Conservation (phyloP, 345 rosid species). For the Rhizophora apiculata region DNA sequence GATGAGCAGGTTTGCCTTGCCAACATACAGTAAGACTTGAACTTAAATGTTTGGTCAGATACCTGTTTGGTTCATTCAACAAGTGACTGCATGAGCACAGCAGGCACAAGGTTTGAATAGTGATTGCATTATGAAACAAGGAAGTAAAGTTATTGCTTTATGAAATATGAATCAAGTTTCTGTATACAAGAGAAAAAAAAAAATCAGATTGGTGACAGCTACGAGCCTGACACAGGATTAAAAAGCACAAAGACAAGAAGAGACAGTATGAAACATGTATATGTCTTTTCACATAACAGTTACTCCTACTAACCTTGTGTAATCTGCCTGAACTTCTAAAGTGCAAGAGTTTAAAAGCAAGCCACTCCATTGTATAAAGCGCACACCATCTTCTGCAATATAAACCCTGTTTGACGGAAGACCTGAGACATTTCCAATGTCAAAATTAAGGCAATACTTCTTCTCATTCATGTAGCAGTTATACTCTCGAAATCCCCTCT, state of each 20-base stretch:
- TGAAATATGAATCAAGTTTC: neutral
- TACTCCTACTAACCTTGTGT: slow-evolving; percentile 44
- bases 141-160: neutral
- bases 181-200: neutral
- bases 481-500: slow-evolving; percentile 60
- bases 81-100: neutral
- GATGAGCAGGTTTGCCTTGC: slow-evolving; percentile 48
- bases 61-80: slow-evolving; percentile 43
- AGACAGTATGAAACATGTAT: neutral
- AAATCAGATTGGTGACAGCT: neutral
- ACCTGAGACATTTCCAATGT: slow-evolving; percentile 30
- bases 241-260: neutral
- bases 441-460: slow-evolving; percentile 64
- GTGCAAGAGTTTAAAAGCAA: slow-evolving; percentile 62
- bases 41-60: slow-evolving; percentile 54
- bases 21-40: slow-evolving; percentile 58
- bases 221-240: neutral
- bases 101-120: neutral
- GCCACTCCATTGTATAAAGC: slow-evolving; percentile 79
- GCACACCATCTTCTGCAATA: slow-evolving; percentile 49
- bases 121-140: neutral
- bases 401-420: slow-evolving; percentile 40
- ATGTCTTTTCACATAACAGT: neutral
- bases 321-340: slow-evolving; percentile 84
- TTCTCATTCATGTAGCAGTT: slow-evolving; percentile 76